Conservation (phyloP, 31 red algal genomes). For the Odonthalia washingtoniensis region DNA sequence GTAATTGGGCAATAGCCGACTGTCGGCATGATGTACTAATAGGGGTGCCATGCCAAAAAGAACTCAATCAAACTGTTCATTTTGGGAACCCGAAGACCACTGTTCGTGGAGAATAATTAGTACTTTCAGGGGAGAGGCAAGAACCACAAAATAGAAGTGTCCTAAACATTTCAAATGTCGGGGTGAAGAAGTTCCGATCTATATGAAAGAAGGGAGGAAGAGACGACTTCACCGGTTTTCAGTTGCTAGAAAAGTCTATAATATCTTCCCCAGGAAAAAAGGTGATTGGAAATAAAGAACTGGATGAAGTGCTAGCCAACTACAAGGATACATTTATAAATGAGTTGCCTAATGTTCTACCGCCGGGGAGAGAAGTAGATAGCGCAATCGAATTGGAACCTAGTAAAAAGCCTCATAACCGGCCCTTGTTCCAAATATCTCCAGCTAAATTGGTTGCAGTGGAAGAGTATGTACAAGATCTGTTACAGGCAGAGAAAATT, state of each 20-base stretch:
- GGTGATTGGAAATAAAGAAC: too few species aligned
- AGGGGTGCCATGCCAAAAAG: background rate
- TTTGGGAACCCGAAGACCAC: background rate
- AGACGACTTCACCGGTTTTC: too few species aligned
- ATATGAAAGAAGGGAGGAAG: too few species aligned
- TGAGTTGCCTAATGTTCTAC: background rate
- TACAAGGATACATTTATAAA: background rate
- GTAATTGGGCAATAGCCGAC: background rate
- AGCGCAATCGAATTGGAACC: background rate
- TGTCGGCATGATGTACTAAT: background rate
- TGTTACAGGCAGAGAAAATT: background rate
- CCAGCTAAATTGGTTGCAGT: slow-evolving; percentile 7
- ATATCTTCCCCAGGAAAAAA: background rate
- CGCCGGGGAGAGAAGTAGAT: background rate
- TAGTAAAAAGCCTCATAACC: background rate
- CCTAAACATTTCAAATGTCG: background rate
- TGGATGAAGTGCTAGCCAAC: background rate
- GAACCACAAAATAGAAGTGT: background rate
- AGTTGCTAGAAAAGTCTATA: too few species aligned
- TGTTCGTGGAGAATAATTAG: background rate
- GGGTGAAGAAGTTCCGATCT: background rate
- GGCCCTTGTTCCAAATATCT: background rate
- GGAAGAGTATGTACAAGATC: background rate
- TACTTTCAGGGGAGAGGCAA: background rate
- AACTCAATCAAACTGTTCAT: background rate